Conservation (phyloP, 495 filamentous ascomycete species). For the Parachaetomium inaequale region DNA sequence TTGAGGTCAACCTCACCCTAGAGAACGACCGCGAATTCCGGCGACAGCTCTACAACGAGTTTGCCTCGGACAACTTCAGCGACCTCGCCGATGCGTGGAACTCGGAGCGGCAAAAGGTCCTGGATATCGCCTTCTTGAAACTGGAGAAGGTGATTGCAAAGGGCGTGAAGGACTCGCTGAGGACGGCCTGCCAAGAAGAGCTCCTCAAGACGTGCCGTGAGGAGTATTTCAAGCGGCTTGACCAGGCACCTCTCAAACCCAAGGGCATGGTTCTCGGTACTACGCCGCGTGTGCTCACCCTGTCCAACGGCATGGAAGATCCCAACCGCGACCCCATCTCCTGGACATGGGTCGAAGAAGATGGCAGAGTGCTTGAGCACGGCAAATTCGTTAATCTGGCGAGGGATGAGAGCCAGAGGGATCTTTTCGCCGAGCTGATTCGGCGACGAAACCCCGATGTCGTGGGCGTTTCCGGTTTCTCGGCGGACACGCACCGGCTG, state of each 20-base stretch:
- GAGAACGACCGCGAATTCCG: conserved; percentile 71
- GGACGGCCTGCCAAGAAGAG: conserved; percentile 86
- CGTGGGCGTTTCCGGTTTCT: conserved; percentile 84
- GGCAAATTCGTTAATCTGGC: conserved; percentile 78
- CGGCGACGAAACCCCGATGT: conserved; percentile 80
- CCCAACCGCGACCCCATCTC: conserved; percentile 71
- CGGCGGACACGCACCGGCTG: conserved; percentile 78
- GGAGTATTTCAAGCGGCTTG: conserved; percentile 78
- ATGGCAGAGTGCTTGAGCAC: conserved; percentile 81
- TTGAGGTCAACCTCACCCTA: conserved; percentile 76
- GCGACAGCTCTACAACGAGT: conserved; percentile 68
- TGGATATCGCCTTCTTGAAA: conserved; percentile 76
- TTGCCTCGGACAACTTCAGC: conserved; percentile 90
- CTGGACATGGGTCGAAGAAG: conserved; percentile 92
- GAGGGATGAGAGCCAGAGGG: conserved; percentile 62
- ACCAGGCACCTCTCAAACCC: conserved; percentile 94
- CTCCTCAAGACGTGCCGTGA: conserved; percentile 78
- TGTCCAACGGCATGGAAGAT: conserved; percentile 79
- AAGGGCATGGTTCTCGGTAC: conserved; percentile 90
- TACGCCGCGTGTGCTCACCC: conserved; percentile 74
- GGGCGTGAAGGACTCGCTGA: conserved; percentile 87
- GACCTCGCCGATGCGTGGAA: conserved; percentile 97
- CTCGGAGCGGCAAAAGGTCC: conserved; percentile 70
- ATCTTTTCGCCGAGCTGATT: conserved; percentile 68
- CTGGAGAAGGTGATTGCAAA: conserved; percentile 81